phyloP scores from a whole-genome alignment of 495 filamentous ascomycete genomes.

The Penicillium coprophilum region DNA sequence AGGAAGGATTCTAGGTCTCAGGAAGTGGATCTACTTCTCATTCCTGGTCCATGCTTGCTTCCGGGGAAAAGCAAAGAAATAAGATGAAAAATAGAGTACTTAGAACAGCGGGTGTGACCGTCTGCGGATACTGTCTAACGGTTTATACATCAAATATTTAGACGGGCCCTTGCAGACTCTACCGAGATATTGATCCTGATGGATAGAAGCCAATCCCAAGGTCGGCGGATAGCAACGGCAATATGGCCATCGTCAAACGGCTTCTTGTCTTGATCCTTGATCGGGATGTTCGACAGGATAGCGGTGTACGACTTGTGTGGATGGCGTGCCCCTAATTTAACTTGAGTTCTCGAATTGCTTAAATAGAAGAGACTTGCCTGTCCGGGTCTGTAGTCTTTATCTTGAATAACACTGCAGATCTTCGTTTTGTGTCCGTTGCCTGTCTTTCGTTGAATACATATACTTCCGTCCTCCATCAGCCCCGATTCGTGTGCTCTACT shows the following conservation, averaged over 20 bases:
- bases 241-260: constrained; percentile 26
- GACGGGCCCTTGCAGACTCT: constrained; percentile 44
- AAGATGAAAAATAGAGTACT: constrained; percentile 1
- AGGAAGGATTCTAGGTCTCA: background rate
- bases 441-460: constrained; percentile 1
- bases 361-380: constrained; percentile 20
- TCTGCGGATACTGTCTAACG: constrained; percentile 23
- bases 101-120: constrained; percentile 22
- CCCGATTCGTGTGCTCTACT: background rate
- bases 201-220: constrained; percentile 23
- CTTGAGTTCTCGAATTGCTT: constrained; percentile 13
- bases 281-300: constrained; percentile 31
- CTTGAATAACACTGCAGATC: background rate
- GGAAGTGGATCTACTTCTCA: background rate
- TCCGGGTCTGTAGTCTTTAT: constrained; percentile 1
- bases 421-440: background rate
- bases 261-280: constrained; percentile 23
- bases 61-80: constrained; percentile 7
- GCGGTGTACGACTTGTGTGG: constrained; percentile 40
- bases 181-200: constrained; percentile 22
- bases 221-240: constrained; percentile 20
- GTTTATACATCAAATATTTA: constrained; percentile 36
- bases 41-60: constrained; percentile 10
- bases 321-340: constrained; percentile 14
- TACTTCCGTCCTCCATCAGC: background rate